Conservation (phyloP, 352 stramenopile genomes). For the Globisporangium yorkense region DNA sequence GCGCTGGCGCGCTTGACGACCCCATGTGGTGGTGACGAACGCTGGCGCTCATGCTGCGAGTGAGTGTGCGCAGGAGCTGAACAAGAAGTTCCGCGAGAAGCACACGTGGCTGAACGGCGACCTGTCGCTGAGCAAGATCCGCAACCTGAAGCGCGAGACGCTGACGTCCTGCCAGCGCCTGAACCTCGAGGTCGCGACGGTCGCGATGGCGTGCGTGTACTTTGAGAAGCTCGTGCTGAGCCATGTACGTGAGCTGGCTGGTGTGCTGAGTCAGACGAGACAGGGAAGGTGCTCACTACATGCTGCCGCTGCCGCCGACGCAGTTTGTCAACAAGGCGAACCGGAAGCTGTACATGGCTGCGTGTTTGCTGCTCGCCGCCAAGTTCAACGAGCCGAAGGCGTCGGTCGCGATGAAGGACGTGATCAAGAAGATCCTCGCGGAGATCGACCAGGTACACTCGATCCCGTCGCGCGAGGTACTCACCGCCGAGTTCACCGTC, state of each 20-base stretch:
- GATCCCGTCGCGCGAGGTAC: conserved; percentile 75
- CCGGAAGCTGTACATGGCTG: conserved; percentile 93
- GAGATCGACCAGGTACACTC: conserved; percentile 81
- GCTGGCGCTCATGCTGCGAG: not conserved
- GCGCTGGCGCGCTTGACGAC: not conserved
- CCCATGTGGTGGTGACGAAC: not conserved
- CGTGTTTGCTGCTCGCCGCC: conserved; percentile 91
- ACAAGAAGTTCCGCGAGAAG: conserved; percentile 96
- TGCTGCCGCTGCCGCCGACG: conserved; percentile 13
- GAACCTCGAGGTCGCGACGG: conserved; percentile 90
- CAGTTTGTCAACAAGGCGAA: conserved; percentile 96
- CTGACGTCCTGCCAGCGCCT: conserved; percentile 67
- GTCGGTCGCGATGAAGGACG: conserved; percentile 53
- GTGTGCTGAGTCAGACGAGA: no score
- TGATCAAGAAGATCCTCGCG: conserved; percentile 61
- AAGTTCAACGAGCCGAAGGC: conserved; percentile 90
- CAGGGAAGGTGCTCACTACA: not conserved
- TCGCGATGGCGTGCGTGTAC: conserved; percentile 94
- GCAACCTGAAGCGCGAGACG: conserved; percentile 91
- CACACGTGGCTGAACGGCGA: conserved; percentile 87
- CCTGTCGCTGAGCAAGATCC: conserved; percentile 96
- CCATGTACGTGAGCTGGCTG: conserved; percentile 34
- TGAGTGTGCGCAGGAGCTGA: conserved; percentile 70
- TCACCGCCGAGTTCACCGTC: conserved; percentile 87
- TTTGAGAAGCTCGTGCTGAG: conserved; percentile 96